A percentile compares a stretch with the other conserved stretches of the same genome.
Evolutionary conservation across 2,329 filamentous ascomycete species (phyloP).

Genomic region (Phaeosphaeria sp.): DNA sequence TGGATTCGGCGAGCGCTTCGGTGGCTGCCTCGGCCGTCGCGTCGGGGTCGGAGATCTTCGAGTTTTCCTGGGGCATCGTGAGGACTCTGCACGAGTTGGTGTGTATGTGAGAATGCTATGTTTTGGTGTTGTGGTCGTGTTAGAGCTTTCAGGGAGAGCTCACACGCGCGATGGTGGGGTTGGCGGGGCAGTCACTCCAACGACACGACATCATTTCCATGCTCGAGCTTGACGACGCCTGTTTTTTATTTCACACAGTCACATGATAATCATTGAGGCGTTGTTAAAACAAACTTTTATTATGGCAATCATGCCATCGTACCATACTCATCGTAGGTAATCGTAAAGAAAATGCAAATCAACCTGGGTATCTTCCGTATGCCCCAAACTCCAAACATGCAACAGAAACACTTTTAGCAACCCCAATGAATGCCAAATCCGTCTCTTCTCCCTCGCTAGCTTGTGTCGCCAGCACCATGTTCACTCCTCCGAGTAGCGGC

Average conservation of each 20-base stretch:
- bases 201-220: neutral
- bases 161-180: neutral
- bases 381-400: neutral
- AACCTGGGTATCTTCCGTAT: neutral
- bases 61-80: slow-evolving; percentile 59
- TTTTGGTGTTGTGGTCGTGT: slow-evolving; percentile 1
- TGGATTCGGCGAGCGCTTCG: slow-evolving; percentile 48
- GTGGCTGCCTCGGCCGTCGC: slow-evolving; percentile 57
- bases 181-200: neutral
- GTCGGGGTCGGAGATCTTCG: slow-evolving; percentile 65
- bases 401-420: neutral
- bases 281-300: neutral
- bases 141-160: neutral
- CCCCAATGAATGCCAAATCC: too few relatives aligned
- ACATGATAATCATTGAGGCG: neutral
- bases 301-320: neutral
- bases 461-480: too few relatives aligned
- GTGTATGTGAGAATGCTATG: neutral
- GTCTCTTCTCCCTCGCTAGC: too few relatives aligned
- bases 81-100: slow-evolving; percentile 1
- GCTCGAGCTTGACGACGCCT: neutral
- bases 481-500: too few relatives aligned
- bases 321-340: too few relatives aligned
- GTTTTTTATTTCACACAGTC: neutral
- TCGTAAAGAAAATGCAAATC: neutral